These are phyloP conservation scores for Punctularia strigosozonata DNA, from an alignment of 768 basidiomycete genomes.

Conservation along the genomic window DNA sequence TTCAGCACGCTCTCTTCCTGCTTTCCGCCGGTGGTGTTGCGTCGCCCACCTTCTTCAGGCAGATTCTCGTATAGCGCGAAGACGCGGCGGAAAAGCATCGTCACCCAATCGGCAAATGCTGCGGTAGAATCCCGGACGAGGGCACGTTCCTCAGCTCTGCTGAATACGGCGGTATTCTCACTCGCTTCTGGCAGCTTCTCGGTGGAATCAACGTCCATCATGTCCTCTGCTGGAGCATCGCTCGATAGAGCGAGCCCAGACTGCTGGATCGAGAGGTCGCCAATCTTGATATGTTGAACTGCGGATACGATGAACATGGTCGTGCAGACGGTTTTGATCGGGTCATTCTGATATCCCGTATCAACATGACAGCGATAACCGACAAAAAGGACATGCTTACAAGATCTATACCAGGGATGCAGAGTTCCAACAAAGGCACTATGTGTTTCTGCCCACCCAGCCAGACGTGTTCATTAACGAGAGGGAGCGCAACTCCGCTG, in stretches of 20 bases:
- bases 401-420: constrained; percentile 85
- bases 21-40: constrained; percentile 78
- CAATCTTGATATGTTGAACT: constrained; percentile 68
- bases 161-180: constrained; percentile 33
- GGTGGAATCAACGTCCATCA: constrained; percentile 39
- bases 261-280: constrained; percentile 56
- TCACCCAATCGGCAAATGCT: constrained; percentile 76
- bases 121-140: constrained; percentile 71
- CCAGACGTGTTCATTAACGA: constrained; percentile 72
- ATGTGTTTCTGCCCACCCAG: constrained; percentile 82
- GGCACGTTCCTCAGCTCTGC: constrained; percentile 56
- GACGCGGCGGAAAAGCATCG: constrained; percentile 64
- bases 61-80: constrained; percentile 83
- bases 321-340: constrained; percentile 67
- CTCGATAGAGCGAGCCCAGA: constrained; percentile 42
- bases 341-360: constrained; percentile 48
- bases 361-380: neutral
- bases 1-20: constrained; percentile 68
- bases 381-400: constrained; percentile 19
- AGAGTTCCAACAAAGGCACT: constrained; percentile 77
- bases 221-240: constrained; percentile 40
- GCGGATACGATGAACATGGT: constrained; percentile 68
- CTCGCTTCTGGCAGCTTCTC: constrained; percentile 41
- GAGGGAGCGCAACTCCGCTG: constrained; percentile 59
- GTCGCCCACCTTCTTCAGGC: constrained; percentile 88